Evolutionary conservation across 805 yeast species (phyloP).

Genomic region (Cyberlindnera galapagoensis): DNA sequence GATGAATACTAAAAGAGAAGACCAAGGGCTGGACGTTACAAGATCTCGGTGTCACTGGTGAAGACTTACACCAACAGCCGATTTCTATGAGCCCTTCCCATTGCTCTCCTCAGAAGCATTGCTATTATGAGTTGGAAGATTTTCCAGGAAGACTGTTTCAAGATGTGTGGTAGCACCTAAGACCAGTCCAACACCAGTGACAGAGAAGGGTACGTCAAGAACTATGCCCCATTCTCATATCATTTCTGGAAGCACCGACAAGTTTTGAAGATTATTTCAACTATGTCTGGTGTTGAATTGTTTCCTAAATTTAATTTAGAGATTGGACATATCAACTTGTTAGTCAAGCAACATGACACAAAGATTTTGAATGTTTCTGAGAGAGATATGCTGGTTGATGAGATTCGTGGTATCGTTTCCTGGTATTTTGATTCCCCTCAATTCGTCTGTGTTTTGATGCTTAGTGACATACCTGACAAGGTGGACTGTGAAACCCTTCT

Average conservation of each 20-base stretch:
- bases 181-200: constrained; percentile 40
- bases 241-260: constrained; percentile 56
- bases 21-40: constrained; percentile 37
- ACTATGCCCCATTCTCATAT: constrained; percentile 43
- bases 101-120: constrained; percentile 52
- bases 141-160: constrained; percentile 39
- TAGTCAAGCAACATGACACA: constrained; percentile 29
- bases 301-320: constrained; percentile 38
- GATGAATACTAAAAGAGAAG: constrained; percentile 30
- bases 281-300: constrained; percentile 41
- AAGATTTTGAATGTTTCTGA: constrained; percentile 6
- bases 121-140: constrained; percentile 52
- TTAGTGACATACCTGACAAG: constrained; percentile 51
- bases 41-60: constrained; percentile 37
- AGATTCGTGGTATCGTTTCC: constrained; percentile 48
- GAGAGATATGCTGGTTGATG: constrained; percentile 10
- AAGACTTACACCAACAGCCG: constrained; percentile 45
- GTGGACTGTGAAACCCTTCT: constrained; percentile 56
- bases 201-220: constrained; percentile 44
- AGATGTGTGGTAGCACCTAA: constrained; percentile 37
- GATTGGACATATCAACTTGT: constrained; percentile 46
- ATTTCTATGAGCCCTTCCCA: constrained; percentile 55
- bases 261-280: constrained; percentile 44
- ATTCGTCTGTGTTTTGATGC: constrained; percentile 58
- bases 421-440: constrained; percentile 65